Base-by-base conservation (phyloP, 2,329 filamentous ascomycete species). In the Penicillium sp. region DNA sequence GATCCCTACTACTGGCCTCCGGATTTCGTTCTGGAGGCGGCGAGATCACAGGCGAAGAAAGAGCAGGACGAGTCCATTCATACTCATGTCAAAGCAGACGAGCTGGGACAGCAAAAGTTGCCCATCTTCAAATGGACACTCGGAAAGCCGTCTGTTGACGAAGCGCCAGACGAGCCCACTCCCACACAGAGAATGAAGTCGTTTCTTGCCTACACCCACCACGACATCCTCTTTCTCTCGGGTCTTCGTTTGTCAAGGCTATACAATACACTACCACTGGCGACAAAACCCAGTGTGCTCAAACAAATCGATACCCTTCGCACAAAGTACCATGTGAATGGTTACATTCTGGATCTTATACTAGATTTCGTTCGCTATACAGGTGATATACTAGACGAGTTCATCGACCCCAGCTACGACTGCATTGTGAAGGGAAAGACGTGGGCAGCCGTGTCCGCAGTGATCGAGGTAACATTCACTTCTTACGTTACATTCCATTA, bases 401-500 rank as follows among this genome's bases (percentile, higher is more conserved):
- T 55, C 15, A 60, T 60, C 19, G 58, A 55, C 19, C 8, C n/a
- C 2, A 44, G 55, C 17, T 56, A 55, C 44, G 51, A 60, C 21
- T 60, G 58, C 30, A 49, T 60, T 23, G 30, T 60, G 1, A 56
- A 56, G 30, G 51, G 44, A 45, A 60, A 60, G 26, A 15, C 55
- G 3, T 60, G 50, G 58, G 58, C 58, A 21, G 58, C 58, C 7
- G 26, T 44, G 2, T 13, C 48, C 29, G 4, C 15, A 5, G 4
- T 60, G 13, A 29, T 60, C 11, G 29, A 45, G 58, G 58, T 38
- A 38, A 15, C 31, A 15, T 38, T 11, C 31, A 3, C 31, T 21
- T 21, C 13, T 7, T 15, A 38, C 26, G 31, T 38, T 38, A 11
- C 26, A 38, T 15, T 13, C 8, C 13, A 9, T 9, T 38, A 11